Percentiles rank a stretch among this genome's conserved stretches.
Evolutionary conservation across 2,329 filamentous ascomycete genomes (phyloP).

Genomic region (Rhinocladiella similis): DNA sequence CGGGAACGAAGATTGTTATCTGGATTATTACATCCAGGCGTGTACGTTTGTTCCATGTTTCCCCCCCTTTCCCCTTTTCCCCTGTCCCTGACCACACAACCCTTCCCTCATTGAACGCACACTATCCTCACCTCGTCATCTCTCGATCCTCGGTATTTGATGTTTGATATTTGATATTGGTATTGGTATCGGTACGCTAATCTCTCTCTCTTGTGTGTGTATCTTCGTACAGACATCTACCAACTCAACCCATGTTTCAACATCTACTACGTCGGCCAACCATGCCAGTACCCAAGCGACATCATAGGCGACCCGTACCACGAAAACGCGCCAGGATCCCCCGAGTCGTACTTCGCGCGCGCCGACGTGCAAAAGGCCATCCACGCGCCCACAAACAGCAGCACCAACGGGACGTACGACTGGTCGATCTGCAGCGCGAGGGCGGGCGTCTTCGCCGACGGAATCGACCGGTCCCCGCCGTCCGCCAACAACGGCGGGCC

Average conservation of each 20-base stretch:
- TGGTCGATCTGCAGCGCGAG: constrained; percentile 41
- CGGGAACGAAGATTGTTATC: too few relatives aligned
- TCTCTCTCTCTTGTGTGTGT: too few relatives aligned
- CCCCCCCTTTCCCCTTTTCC: too few relatives aligned
- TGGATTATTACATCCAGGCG: too few relatives aligned
- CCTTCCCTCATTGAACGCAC: too few relatives aligned
- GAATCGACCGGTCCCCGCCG: constrained; percentile 53
- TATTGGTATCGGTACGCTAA: too few relatives aligned
- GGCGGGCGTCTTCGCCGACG: constrained; percentile 44
- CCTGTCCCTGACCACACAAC: too few relatives aligned
- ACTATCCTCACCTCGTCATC: too few relatives aligned
- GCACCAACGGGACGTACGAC: constrained; percentile 33
- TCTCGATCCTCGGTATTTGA: too few relatives aligned
- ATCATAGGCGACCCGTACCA: constrained; percentile 34
- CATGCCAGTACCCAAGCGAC: constrained; percentile 43
- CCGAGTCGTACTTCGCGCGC: constrained; percentile 52
- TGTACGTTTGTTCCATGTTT: too few relatives aligned
- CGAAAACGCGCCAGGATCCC: not conserved
- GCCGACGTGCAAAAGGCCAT: constrained; percentile 52
- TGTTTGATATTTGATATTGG: too few relatives aligned
- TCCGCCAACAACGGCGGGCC: constrained; percentile 54
- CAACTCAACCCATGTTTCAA: constrained; percentile 53
- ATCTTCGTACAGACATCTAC: constrained; percentile 44
- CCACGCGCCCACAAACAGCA: constrained; percentile 39
- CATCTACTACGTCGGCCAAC: constrained; percentile 48